Evolutionary conservation across 352 stramenopile genomes (phyloP).

Genomic region (Elongisporangium prolatum): DNA sequence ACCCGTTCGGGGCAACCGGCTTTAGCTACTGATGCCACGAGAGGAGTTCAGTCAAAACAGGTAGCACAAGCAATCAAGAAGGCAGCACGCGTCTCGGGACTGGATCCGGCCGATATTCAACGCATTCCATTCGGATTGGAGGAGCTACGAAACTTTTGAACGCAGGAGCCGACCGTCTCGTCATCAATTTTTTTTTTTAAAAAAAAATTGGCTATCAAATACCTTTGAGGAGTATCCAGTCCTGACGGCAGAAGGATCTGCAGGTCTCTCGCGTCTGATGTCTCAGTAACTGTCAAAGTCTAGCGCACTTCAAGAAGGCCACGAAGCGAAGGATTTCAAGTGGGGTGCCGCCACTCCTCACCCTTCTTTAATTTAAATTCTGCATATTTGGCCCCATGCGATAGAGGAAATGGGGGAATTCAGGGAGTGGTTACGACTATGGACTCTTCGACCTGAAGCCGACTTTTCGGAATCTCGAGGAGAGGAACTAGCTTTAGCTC

Average conservation of each 20-base stretch:
- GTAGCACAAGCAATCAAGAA: neutral
- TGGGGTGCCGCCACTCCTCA: too few species aligned
- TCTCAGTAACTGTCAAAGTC: neutral
- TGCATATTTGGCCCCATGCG: too few species aligned
- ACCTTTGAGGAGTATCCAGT: slow-evolving; percentile 8
- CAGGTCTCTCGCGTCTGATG: slow-evolving; percentile 1
- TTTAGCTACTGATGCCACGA: neutral
- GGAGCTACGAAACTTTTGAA: slow-evolving; percentile 5
- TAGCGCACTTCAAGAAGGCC: too few species aligned
- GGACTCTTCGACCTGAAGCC: too few species aligned
- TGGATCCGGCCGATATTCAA: slow-evolving; percentile 4
- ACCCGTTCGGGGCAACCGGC: slow-evolving; percentile 1
- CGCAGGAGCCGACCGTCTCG: slow-evolving; percentile 2
- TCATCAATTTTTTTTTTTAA: slow-evolving; percentile 10
- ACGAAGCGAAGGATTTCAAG: too few species aligned
- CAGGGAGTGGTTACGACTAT: too few species aligned
- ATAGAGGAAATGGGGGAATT: too few species aligned
- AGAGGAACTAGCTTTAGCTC: too few species aligned
- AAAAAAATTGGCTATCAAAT: slow-evolving; percentile 7
- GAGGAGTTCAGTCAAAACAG: slow-evolving; percentile 1
- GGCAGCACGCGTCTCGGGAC: neutral
- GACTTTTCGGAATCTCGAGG: too few species aligned
- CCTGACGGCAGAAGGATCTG: slow-evolving; percentile 2
- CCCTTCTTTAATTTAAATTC: too few species aligned
- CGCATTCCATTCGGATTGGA: slow-evolving; percentile 8